Conservation (phyloP, 2,329 filamentous ascomycete species). For the Falciphora oryzae region DNA sequence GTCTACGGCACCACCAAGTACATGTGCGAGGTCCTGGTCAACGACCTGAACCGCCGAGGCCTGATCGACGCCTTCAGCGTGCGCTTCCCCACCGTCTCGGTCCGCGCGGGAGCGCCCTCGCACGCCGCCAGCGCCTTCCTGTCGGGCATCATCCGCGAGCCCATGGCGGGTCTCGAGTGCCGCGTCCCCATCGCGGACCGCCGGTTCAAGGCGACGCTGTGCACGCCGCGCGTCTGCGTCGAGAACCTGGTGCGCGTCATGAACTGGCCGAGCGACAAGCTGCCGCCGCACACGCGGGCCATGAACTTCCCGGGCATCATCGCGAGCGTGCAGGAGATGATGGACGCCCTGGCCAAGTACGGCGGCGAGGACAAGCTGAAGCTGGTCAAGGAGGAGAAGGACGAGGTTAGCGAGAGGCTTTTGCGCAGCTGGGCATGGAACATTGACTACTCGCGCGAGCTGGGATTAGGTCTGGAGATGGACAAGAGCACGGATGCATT, state of each 20-base stretch:
- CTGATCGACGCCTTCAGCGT: conserved; percentile 52
- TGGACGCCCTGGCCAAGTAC: conserved; percentile 50
- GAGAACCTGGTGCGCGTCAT: conserved; percentile 46
- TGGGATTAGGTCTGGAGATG: conserved; percentile 43
- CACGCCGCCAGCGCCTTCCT: conserved; percentile 59
- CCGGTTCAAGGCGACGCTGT: conserved; percentile 46
- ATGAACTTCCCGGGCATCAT: conserved; percentile 54
- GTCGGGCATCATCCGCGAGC: conserved; percentile 59
- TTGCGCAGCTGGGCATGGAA: conserved; percentile 55
- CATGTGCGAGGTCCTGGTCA: conserved; percentile 55
- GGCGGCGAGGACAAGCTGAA: conserved; percentile 49
- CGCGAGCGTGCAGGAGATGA: conserved; percentile 53
- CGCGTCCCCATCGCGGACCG: conserved; percentile 46
- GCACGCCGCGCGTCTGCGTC: conserved; percentile 45
- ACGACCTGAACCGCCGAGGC: conserved; percentile 55
- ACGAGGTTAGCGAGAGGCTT: conserved; percentile 49
- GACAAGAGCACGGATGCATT: conserved; percentile 48
- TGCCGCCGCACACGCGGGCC: conserved; percentile 38
- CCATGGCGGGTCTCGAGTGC: conserved; percentile 47
- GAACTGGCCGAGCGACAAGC: conserved; percentile 29
- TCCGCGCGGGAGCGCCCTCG: conserved; percentile 54
- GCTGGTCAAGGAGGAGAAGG: conserved; percentile 48
- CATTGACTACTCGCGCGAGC: conserved; percentile 46
- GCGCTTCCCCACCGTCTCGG: conserved; percentile 56
- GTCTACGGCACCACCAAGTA: conserved; percentile 61